Evolutionary conservation across 1,284 basidiomycete species (phyloP).

Genomic region (Ceratobasidium sp.): DNA sequence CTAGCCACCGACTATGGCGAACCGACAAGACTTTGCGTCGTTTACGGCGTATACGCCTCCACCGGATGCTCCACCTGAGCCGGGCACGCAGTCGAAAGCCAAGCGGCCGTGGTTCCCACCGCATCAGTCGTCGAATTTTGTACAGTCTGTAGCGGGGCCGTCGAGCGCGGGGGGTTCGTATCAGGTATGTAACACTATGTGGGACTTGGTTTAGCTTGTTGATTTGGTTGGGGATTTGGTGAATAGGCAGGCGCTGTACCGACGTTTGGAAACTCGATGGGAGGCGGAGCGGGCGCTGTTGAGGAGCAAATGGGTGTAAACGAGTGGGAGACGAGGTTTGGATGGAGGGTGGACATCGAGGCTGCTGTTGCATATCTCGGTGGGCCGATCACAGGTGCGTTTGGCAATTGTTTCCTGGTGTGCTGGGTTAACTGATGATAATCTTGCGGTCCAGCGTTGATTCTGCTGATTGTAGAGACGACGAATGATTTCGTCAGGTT

Average conservation of each 20-base stretch:
- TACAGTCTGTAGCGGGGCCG: slow-evolving; percentile 24
- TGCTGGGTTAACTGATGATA: neutral
- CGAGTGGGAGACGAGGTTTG: slow-evolving; percentile 80
- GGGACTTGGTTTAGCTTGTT: neutral
- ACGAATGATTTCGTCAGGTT: slow-evolving; percentile 86
- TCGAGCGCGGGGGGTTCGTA: slow-evolving; percentile 65
- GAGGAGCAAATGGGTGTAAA: slow-evolving; percentile 68
- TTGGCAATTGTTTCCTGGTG: too few species aligned
- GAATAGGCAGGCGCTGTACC: slow-evolving; percentile 69
- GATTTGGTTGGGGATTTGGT: neutral
- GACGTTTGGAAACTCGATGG: slow-evolving; percentile 67
- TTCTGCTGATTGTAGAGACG: slow-evolving; percentile 80
- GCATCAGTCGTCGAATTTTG: slow-evolving; percentile 56
- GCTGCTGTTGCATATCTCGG: slow-evolving; percentile 78
- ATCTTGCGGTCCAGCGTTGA: slow-evolving; percentile 65
- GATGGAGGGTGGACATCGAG: slow-evolving; percentile 77
- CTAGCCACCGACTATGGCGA: slow-evolving; percentile 13
- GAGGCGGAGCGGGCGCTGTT: slow-evolving; percentile 57
- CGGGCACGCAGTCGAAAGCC: slow-evolving; percentile 55
- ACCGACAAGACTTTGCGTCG: slow-evolving; percentile 41
- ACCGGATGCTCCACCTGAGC: slow-evolving; percentile 67
- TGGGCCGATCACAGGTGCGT: slow-evolving; percentile 80
- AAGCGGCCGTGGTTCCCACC: slow-evolving; percentile 73
- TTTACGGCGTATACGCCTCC: slow-evolving; percentile 66
- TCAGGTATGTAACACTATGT: slow-evolving; percentile 61